Percentiles rank a stretch among this genome's conserved stretches.
Evolutionary conservation across 176 grass and related monocot species (phyloP).

Genomic region (Paspalum vaginatum): DNA sequence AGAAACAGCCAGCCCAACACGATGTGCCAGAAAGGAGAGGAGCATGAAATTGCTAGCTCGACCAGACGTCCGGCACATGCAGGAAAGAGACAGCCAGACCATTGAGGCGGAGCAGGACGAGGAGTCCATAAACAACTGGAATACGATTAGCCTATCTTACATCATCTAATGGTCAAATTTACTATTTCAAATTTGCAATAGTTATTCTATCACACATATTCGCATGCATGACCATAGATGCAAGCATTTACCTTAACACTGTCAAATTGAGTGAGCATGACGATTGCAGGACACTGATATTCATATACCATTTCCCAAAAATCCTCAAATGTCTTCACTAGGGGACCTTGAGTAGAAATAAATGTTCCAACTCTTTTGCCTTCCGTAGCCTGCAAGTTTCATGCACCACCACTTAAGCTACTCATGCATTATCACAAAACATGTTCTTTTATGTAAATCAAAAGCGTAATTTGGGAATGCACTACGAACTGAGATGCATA

Average conservation of each 20-base stretch:
- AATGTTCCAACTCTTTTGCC: slow-evolving; percentile 63
- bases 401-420: slow-evolving; percentile 9
- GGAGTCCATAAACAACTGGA: no score
- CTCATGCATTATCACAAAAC: background rate
- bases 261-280: slow-evolving; percentile 88
- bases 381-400: slow-evolving; percentile 43
- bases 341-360: slow-evolving; percentile 91
- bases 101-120: no score
- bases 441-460: background rate
- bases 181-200: no score
- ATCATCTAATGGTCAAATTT: no score
- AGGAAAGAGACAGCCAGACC: no score
- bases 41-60: no score
- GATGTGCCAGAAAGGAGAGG: no score
- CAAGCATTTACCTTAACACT: slow-evolving; percentile 67
- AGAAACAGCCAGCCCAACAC: no score
- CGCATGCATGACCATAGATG: background rate
- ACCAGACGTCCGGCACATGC: no score
- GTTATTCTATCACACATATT: no score
- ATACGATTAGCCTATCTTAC: no score
- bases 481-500: background rate
- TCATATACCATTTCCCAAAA: slow-evolving; percentile 92
- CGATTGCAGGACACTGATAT: slow-evolving; percentile 72
- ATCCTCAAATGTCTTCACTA: slow-evolving; percentile 77
- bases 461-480: background rate